Conservation (phyloP, 1,284 basidiomycete species). For the Austropuccinia psidii region DNA sequence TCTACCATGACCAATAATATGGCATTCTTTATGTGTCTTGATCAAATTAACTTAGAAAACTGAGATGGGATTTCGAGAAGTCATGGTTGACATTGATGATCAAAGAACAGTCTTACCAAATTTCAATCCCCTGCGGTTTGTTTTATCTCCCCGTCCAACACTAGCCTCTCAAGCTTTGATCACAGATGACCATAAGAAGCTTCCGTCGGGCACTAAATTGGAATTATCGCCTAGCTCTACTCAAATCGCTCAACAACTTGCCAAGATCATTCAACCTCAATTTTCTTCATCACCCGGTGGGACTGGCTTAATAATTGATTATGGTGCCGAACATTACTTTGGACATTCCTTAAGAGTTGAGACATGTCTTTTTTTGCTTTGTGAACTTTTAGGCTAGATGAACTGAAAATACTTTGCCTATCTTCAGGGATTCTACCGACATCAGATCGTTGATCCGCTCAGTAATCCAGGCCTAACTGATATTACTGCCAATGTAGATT, state of each 20-base stretch:
- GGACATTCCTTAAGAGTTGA: constrained; percentile 69
- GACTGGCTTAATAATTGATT: constrained; percentile 79
- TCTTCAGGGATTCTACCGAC: constrained; percentile 73
- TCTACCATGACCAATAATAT: not conserved
- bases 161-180: constrained; percentile 59
- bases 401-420: not conserved
- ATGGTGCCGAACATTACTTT: constrained; percentile 67
- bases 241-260: constrained; percentile 59
- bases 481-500: constrained; percentile 92
- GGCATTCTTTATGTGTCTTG: not conserved
- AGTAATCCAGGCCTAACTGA: constrained; percentile 78
- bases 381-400: not conserved
- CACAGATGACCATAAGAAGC: constrained; percentile 49
- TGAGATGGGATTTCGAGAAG: constrained; percentile 71
- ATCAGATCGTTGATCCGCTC: constrained; percentile 79
- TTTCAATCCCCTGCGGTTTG: constrained; percentile 55
- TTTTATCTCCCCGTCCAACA: constrained; percentile 61
- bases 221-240: constrained; percentile 70
- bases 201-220: constrained; percentile 62
- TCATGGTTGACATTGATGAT: constrained; percentile 59
- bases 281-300: constrained; percentile 56
- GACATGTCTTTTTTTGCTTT: not conserved
- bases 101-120: not conserved
- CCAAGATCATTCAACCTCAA: constrained; percentile 45
- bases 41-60: constrained; percentile 38